A percentile compares a stretch with the other conserved stretches of the same genome.
These are phyloP conservation scores for Davidsoniella australis DNA, from an alignment of 2,329 filamentous ascomycete genomes.

Conservation along the genomic window DNA sequence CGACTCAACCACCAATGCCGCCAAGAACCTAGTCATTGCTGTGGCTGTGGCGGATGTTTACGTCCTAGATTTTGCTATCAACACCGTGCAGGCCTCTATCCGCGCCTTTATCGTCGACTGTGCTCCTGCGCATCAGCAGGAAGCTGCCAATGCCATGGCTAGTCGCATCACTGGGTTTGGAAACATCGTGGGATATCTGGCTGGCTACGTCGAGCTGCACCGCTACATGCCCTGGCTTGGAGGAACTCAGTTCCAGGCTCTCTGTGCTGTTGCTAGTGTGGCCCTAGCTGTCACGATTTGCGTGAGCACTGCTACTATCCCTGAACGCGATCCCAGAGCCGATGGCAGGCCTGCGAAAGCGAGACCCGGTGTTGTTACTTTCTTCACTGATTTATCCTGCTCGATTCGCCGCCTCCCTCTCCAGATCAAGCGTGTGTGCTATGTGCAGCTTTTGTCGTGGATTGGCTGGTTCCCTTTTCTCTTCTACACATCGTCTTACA, in stretches of 20 bases:
- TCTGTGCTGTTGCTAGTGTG: conserved; percentile 71
- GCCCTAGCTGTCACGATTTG: conserved; percentile 51
- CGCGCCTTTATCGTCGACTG: conserved; percentile 89
- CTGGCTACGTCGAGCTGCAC: conserved; percentile 69
- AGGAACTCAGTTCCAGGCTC: conserved; percentile 78
- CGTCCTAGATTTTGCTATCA: conserved; percentile 84
- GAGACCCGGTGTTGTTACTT: conserved; percentile 51
- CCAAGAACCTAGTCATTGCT: conserved; percentile 51
- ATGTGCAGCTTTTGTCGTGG: conserved; percentile 76
- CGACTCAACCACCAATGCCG: conserved; percentile 43
- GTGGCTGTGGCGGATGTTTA: conserved; percentile 78
- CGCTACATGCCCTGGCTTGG: conserved; percentile 63
- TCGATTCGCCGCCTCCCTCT: conserved; percentile 65
- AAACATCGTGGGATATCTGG: conserved; percentile 80
- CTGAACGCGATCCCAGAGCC: conserved; percentile 58
- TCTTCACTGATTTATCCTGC: conserved; percentile 62
- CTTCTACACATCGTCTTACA: conserved; percentile 88
- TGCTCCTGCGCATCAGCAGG: conserved; percentile 82
- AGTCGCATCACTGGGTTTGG: conserved; percentile 72
- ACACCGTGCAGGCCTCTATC: conserved; percentile 87
- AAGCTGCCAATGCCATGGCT: conserved; percentile 86
- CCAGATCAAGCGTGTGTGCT: conserved; percentile 67
- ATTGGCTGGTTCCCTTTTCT: conserved; percentile 91
- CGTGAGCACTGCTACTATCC: conserved; percentile 51
- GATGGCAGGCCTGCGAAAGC: conserved; percentile 21